Base-by-base conservation (phyloP, 2,329 filamentous ascomycete genomes). In the Hysterium pulicare region DNA sequence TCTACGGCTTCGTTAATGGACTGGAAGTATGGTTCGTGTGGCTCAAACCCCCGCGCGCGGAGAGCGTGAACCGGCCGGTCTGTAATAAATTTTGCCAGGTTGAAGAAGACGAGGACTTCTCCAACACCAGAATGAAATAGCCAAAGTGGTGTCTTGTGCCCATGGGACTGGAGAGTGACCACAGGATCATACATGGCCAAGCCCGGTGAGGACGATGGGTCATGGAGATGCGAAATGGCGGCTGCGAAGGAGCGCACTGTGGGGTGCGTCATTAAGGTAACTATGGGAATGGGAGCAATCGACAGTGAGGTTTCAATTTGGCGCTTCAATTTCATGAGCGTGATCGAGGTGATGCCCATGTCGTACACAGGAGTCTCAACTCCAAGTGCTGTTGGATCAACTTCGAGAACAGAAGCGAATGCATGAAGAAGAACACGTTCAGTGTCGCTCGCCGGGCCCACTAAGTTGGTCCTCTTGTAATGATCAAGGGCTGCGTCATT, bases 41-140 rank as follows among this genome's bases (percentile, higher is more conserved):
- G 26, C 33, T 74, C 61, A 39, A 76, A 71, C 0, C 72, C 73
- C 3, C 62, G 58, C 0, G 74, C 68, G 1, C 73, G 66, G 2
- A 77, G 49, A 1, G 72, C 74, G 49, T 74, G 73, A 16, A 80
- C 46, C 1, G 74, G 71, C 6, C 76, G 59, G 53, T 62, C 63
- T 20, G 49, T 42, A 20, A 78, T 34, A 41, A 72, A 58, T 28
- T 62, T 46, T 9, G 67, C 59, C 2, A 71, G 51, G 15, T 54
- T 54, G 10, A 71, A 42, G 48, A 69, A 71, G 37, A 68, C 61
- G 0, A 71, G 55, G 15, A 70, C 54, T 36, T 71, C 66, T 19
- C 67, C 67, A 5, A 61, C 58, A 4, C 65, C 69, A 0, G 68
- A 67, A 41, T 70, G 68, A 3, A 70, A 43, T 13, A 69, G 57